Conservation (phyloP, 202 grass and related monocot genomes). For the Miscanthus sacchariflorus region DNA sequence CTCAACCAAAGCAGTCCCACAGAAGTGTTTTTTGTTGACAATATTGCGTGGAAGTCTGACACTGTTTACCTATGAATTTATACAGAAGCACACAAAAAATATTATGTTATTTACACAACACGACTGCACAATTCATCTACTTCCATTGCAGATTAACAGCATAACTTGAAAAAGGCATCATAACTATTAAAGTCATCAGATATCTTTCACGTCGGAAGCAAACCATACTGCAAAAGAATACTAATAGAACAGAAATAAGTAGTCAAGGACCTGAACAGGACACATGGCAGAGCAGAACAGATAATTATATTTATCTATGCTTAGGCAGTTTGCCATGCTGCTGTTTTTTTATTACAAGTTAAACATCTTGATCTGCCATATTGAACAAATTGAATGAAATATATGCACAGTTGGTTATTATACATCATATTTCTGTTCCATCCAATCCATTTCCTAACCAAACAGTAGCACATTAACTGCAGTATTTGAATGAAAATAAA, state of each 20-base stretch:
- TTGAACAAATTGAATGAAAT: not conserved
- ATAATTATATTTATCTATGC: not conserved
- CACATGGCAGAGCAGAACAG: not conserved
- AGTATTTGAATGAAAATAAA: constrained; percentile 34
- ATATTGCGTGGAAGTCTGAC: constrained; percentile 76
- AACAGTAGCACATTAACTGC: not conserved
- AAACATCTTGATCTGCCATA: not conserved
- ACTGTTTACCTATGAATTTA: constrained; percentile 74
- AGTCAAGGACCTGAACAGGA: not conserved
- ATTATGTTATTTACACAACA: constrained; percentile 2
- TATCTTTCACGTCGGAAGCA: not conserved
- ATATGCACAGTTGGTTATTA: not conserved
- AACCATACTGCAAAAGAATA: not conserved
- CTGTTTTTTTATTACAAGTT: not conserved
- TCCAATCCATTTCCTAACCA: not conserved
- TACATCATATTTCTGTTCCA: not conserved
- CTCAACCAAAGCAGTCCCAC: constrained; percentile 76
- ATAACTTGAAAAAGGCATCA: constrained; percentile 3
- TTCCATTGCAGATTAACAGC: not conserved
- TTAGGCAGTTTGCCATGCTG: not conserved
- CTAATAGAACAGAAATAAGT: not conserved
- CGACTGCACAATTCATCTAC: not conserved
- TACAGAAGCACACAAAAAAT: not conserved
- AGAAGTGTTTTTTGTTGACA: constrained; percentile 71
- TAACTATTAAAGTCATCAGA: not conserved